Conservation (phyloP, 2,329 filamentous ascomycete genomes). For the Diplocarpon mali region DNA sequence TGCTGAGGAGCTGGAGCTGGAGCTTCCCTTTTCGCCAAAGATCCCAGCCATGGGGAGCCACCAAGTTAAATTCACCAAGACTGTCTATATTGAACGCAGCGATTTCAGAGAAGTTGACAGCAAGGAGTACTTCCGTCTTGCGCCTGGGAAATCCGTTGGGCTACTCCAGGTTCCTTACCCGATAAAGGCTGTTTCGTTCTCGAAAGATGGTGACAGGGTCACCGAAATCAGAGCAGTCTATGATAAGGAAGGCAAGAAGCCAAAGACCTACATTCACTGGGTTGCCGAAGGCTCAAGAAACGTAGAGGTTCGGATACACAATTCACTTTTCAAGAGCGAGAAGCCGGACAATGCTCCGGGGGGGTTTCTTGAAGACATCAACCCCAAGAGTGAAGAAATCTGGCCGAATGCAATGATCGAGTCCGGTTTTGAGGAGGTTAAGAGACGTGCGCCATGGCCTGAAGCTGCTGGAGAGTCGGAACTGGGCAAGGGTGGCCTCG, state of each 20-base stretch:
- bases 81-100: conserved; percentile 72
- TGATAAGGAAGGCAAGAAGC: conserved; percentile 59
- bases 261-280: conserved; percentile 88
- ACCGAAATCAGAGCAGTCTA: conserved; percentile 55
- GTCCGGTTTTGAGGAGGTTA: conserved; percentile 70
- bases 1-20: conserved; percentile 56
- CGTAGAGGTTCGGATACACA: conserved; percentile 69
- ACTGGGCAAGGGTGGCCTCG: conserved; percentile 49
- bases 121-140: conserved; percentile 67
- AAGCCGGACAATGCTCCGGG: conserved; percentile 68
- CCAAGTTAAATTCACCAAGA: conserved; percentile 56
- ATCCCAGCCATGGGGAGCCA: conserved; percentile 56
- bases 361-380: conserved; percentile 76
- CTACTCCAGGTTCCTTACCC: conserved; percentile 61
- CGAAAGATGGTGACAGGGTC: conserved; percentile 51
- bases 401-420: conserved; percentile 72
- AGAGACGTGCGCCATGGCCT: conserved; percentile 66
- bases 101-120: conserved; percentile 68
- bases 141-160: conserved; percentile 63
- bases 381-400: conserved; percentile 73
- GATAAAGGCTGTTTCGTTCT: conserved; percentile 59
- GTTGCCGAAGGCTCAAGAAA: conserved; percentile 59
- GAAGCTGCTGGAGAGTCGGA: conserved; percentile 57
- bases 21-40: conserved; percentile 73
- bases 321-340: conserved; percentile 75